Base-by-base conservation (phyloP, 2,329 filamentous ascomycete genomes). In the Cytospora mali region DNA sequence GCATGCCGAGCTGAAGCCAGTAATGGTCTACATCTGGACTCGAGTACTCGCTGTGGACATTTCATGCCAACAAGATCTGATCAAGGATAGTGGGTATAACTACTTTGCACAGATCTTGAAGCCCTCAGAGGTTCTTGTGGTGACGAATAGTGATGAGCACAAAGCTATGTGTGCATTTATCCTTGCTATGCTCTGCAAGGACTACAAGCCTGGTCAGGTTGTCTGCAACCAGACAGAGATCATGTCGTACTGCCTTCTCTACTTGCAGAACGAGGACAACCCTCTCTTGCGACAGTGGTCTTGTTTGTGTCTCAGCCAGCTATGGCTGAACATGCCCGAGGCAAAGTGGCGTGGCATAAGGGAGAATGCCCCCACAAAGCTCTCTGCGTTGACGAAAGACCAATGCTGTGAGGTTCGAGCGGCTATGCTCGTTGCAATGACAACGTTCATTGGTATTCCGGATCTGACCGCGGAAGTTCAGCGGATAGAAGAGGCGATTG, bases 11-110 rank as follows among this genome's bases (percentile, higher is more conserved):
- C 79, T 99, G 66, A 98, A 98, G 72, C 94, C 95, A 0, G 93
- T 98, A 64, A 98, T 99, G 95, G 93, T 99, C 6, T 99, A 98
- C 75, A 99, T 99, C 66, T 99, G 95, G 95, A 93, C 95, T 6
- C 87, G 95, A 55, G 92, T 99, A 50, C 86, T 99, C 67, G 95
- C 95, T 9, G 95, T 99, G 6, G 95, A 99, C 72, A 88, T 95
- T 64, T 92, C 91, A 1, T 97, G 95, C 71, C 95, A 99, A 75
- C 88, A 89, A 66, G 95, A 99, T 74, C 81, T 99, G 14, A 87
- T 98, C 69, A 98, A 98, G 76, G 95, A 99, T 73, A 97, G 93
- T 70, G 95, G 95, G 7, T 98, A 97, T 72, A 92, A 92, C 71
- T 99, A 99, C 77, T 99, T 99, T 74, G 93, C 95, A 58, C 89